Conservation (phyloP, 2,329 filamentous ascomycete species). For the Alternaria angustiovoidea region DNA sequence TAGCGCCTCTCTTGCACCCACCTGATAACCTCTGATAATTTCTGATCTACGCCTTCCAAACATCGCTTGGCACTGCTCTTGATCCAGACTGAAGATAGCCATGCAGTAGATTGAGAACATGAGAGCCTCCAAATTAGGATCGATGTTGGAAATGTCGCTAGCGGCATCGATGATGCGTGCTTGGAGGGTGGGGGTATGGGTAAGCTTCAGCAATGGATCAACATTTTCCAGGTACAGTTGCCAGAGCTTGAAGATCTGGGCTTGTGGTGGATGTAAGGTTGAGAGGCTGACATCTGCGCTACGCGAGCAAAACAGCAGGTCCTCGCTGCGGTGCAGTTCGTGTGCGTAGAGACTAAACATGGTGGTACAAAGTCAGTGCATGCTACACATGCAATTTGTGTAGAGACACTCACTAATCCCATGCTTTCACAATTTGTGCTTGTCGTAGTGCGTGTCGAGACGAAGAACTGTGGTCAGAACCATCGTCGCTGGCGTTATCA, state of each 20-base stretch:
- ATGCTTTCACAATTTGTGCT: slow-evolving; percentile 53
- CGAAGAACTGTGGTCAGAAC: slow-evolving; percentile 12
- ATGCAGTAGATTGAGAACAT: slow-evolving; percentile 48
- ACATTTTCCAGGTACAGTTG: slow-evolving; percentile 69
- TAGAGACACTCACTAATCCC: slow-evolving; percentile 44
- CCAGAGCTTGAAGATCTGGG: slow-evolving; percentile 75
- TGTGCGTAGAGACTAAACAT: slow-evolving; percentile 26
- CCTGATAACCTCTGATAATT: slow-evolving; percentile 64
- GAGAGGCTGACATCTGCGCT: slow-evolving; percentile 66
- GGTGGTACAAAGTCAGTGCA: background rate
- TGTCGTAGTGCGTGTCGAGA: slow-evolving; percentile 23
- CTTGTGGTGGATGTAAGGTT: slow-evolving; percentile 69
- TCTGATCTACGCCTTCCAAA: slow-evolving; percentile 64
- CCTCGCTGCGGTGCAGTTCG: slow-evolving; percentile 50
- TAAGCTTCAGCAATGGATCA: slow-evolving; percentile 42
- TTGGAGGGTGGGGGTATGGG: slow-evolving; percentile 54
- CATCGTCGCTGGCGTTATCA: slow-evolving; percentile 2
- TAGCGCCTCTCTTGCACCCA: slow-evolving; percentile 68
- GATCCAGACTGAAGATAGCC: slow-evolving; percentile 60
- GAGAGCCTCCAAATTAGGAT: slow-evolving; percentile 64
- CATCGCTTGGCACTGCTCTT: slow-evolving; percentile 61
- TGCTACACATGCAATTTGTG: background rate
- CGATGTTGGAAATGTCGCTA: slow-evolving; percentile 61
- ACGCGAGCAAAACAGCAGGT: slow-evolving; percentile 62
- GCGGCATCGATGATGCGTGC: slow-evolving; percentile 67